Conservation (phyloP, 345 rosid genomes). For the Sisymbrium irio region DNA sequence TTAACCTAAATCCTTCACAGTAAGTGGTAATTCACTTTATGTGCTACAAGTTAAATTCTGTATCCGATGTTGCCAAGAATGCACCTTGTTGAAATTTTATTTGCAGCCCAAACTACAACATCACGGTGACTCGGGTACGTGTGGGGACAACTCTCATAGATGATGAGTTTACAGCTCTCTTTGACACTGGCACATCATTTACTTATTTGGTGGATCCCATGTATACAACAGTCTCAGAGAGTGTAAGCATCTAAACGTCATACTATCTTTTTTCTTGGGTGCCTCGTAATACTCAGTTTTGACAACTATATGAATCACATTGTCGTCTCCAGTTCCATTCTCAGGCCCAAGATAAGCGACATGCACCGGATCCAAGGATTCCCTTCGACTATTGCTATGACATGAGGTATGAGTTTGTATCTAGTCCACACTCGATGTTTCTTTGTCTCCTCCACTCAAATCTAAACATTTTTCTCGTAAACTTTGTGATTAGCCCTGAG, state of each 20-base stretch:
- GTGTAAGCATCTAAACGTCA: conserved; percentile 45
- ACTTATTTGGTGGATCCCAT: conserved; percentile 66
- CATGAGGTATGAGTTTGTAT: conserved; percentile 54
- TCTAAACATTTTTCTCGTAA: conserved; percentile 15
- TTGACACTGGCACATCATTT: conserved; percentile 88
- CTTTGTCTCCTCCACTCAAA: neutral
- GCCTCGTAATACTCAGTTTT: neutral
- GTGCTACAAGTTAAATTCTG: conserved; percentile 12
- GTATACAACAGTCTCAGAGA: conserved; percentile 53
- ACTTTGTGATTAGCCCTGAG: conserved; percentile 45
- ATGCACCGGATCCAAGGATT: conserved; percentile 62
- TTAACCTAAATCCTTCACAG: conserved; percentile 75
- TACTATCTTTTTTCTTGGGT: neutral
- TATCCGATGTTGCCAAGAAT: neutral
- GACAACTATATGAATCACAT: conserved; percentile 4
- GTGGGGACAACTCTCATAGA: conserved; percentile 57
- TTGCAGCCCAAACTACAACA: conserved; percentile 72
- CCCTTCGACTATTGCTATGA: conserved; percentile 80
- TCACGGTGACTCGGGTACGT: conserved; percentile 59
- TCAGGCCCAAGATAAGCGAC: conserved; percentile 58
- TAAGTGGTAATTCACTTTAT: conserved; percentile 57
- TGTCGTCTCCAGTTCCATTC: conserved; percentile 62
- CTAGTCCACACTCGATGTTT: neutral
- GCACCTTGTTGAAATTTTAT: neutral
- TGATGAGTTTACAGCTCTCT: conserved; percentile 61